A percentile compares a stretch with the other conserved stretches of the same genome.
Conservation (phyloP, 257 asterid species). For the Salvia splendens region DNA sequence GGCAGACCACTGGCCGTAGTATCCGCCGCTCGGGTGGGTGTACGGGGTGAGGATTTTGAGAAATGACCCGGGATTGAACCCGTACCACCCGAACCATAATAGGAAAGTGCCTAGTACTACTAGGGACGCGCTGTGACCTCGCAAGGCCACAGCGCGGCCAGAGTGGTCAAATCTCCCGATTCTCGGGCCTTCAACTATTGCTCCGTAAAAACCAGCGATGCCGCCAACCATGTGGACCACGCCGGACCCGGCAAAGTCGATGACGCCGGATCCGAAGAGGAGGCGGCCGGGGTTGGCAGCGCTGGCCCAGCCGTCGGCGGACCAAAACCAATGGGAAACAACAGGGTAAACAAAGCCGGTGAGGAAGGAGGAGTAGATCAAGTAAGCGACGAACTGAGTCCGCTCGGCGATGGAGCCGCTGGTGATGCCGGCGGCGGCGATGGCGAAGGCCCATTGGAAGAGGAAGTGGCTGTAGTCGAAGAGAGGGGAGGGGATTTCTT, state of each 20-base stretch:
- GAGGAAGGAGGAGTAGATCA: constrained; percentile 47
- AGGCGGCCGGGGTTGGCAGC: constrained; percentile 31
- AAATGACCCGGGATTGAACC: constrained; percentile 56
- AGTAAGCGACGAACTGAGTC: constrained; percentile 51
- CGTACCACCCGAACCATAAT: constrained; percentile 58
- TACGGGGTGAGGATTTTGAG: constrained; percentile 34
- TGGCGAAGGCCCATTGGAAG: constrained; percentile 63
- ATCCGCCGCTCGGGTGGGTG: constrained; percentile 30
- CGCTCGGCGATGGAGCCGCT: constrained; percentile 60
- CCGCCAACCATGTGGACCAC: constrained; percentile 58
- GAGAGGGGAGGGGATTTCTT: constrained; percentile 32
- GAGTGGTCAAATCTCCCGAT: constrained; percentile 47
- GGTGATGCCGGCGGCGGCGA: constrained; percentile 58
- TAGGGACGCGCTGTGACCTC: constrained; percentile 51
- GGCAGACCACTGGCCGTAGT: constrained; percentile 61
- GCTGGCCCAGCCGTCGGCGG: constrained; percentile 53
- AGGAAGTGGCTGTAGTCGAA: constrained; percentile 50
- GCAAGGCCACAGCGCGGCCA: constrained; percentile 37
- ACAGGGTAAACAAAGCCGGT: constrained; percentile 56
- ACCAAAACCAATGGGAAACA: constrained; percentile 61
- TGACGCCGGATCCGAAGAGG: constrained; percentile 51
- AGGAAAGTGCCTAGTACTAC: constrained; percentile 51
- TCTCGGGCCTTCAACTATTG: constrained; percentile 51
- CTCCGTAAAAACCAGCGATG: constrained; percentile 46
- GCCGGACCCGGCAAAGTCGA: constrained; percentile 60